phyloP scores from a whole-genome alignment of 768 basidiomycete genomes.

The Steccherinum ochraceum region DNA sequence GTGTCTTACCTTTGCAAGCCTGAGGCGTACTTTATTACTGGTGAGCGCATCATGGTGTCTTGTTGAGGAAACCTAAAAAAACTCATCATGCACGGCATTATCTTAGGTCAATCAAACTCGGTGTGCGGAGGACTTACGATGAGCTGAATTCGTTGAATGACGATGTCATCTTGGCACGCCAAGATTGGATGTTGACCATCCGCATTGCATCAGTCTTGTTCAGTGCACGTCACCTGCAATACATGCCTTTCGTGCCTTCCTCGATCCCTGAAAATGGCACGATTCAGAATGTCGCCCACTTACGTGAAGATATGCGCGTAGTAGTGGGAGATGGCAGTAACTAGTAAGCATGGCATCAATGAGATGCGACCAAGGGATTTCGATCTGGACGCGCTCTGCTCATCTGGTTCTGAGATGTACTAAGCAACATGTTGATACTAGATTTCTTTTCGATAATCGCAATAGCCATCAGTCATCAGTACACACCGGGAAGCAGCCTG shows the following conservation, averaged over 20 bases:
- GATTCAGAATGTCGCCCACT: neutral
- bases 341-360: neutral
- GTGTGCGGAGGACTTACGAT: too few species aligned
- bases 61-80: too few species aligned
- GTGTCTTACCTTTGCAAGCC: slow-evolving; percentile 15
- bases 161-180: neutral
- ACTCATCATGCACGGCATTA: neutral
- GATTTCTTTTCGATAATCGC: neutral
- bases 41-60: neutral
- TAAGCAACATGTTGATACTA: neutral
- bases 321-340: too few species aligned
- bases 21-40: slow-evolving; percentile 14
- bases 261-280: too few species aligned
- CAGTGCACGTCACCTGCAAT: too few species aligned
- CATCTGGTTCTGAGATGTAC: too few species aligned
- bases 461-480: neutral
- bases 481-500: slow-evolving; percentile 7
- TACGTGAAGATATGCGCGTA: too few species aligned
- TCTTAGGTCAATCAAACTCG: too few species aligned
- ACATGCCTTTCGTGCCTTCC: too few species aligned
- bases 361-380: neutral
- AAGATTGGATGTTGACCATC: neutral
- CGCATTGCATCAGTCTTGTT: neutral
- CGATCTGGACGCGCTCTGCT: neutral
- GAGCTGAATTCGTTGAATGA: too few species aligned